These are phyloP conservation scores for Mycosarcoma maydis DNA, from an alignment of 1,284 basidiomycete species.

Conservation along the genomic window DNA sequence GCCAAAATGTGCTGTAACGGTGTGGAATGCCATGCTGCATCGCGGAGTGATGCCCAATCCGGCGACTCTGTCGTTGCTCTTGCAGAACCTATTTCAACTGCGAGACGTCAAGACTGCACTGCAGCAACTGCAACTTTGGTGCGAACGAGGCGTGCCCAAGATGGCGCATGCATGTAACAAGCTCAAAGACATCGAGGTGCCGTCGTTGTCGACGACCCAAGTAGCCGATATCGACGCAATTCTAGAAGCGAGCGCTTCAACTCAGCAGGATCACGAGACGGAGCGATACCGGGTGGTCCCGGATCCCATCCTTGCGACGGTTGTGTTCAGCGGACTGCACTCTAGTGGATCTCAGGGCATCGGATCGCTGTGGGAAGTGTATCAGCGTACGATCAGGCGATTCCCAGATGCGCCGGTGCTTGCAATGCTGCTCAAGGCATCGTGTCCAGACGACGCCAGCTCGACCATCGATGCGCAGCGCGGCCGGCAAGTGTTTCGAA, in stretches of 20 bases:
- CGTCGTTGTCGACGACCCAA: background rate
- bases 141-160: constrained; percentile 18
- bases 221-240: background rate
- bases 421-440: constrained; percentile 29
- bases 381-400: constrained; percentile 21
- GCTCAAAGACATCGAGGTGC: constrained; percentile 9
- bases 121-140: constrained; percentile 32
- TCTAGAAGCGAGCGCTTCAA: background rate
- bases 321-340: constrained; percentile 33
- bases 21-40: constrained; percentile 31
- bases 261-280: background rate
- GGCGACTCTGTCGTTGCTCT: constrained; percentile 12
- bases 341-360: constrained; percentile 16
- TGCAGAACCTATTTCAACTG: constrained; percentile 32
- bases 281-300: constrained; percentile 10
- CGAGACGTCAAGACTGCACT: constrained; percentile 13
- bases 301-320: constrained; percentile 24
- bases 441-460: constrained; percentile 1
- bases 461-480: constrained; percentile 11
- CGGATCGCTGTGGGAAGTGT: constrained; percentile 28
- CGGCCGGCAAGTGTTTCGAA: constrained; percentile 26
- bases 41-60: constrained; percentile 25
- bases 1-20: constrained; percentile 8
- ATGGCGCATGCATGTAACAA: background rate
- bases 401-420: constrained; percentile 41